Evolutionary conservation across 768 basidiomycete species (phyloP).

Genomic region (Termitomyces sp.): DNA sequence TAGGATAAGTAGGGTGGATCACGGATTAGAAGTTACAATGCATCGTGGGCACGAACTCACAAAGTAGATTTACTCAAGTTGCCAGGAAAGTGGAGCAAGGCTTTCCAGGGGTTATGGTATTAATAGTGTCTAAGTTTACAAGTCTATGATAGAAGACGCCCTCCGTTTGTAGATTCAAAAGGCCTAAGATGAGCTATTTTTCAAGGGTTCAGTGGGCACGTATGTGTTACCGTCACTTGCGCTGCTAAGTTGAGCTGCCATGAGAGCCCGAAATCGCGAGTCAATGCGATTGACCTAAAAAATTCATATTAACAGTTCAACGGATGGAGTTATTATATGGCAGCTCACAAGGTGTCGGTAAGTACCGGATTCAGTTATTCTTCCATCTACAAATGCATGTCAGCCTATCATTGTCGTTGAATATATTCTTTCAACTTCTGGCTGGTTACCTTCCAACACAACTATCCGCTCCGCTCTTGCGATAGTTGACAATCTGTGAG

Average conservation of each 20-base stretch:
- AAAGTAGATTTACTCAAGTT: not conserved
- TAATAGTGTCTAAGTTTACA: not conserved
- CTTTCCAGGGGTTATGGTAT: conserved; percentile 2
- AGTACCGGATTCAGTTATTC: conserved; percentile 76
- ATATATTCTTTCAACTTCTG: too few species aligned
- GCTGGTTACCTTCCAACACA: conserved; percentile 70
- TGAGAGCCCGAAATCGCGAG: conserved; percentile 79
- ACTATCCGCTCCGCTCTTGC: conserved; percentile 87
- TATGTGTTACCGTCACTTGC: conserved; percentile 23
- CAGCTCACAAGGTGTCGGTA: conserved; percentile 67
- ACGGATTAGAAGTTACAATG: conserved; percentile 3
- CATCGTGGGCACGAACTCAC: not conserved
- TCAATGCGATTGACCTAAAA: conserved; percentile 54
- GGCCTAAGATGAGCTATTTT: not conserved
- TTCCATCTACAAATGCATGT: conserved; percentile 46
- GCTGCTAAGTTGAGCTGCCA: conserved; percentile 83
- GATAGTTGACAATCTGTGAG: conserved; percentile 86
- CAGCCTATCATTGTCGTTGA: too few species aligned
- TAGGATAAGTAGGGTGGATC: not conserved
- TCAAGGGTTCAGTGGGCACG: not conserved
- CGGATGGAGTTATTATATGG: not conserved
- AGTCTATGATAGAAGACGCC: not conserved
- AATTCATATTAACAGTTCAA: not conserved
- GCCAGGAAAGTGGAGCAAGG: not conserved
- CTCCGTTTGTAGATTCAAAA: too few species aligned